Evolutionary conservation across 1,139 yeast genomes (phyloP).

Genomic region (Yamadazyma diddensiae): DNA sequence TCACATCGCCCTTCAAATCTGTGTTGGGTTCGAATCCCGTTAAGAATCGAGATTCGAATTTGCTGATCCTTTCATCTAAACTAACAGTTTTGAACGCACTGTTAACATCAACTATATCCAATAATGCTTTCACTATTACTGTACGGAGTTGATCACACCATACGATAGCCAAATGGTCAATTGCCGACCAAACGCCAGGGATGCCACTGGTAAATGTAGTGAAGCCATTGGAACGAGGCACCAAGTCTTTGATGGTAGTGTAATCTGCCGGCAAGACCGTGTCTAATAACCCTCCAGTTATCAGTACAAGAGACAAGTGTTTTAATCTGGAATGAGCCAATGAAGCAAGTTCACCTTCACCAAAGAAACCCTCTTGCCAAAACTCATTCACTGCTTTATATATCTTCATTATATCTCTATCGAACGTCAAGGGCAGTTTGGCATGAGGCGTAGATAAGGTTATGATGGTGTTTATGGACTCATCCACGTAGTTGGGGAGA

Average conservation of each 20-base stretch:
- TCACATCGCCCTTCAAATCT: not conserved
- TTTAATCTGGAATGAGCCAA: conserved; percentile 40
- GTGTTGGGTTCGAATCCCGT: conserved; percentile 10
- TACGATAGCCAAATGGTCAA: conserved; percentile 92
- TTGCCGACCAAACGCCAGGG: conserved; percentile 90
- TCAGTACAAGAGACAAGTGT: conserved; percentile 61
- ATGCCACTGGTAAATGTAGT: conserved; percentile 83
- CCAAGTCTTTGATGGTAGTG: conserved; percentile 67
- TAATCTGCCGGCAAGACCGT: conserved; percentile 90
- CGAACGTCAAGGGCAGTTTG: conserved; percentile 93
- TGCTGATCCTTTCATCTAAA: conserved; percentile 53
- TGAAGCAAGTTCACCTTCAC: conserved; percentile 16
- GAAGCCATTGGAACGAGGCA: conserved; percentile 76
- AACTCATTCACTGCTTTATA: conserved; percentile 74
- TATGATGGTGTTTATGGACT: conserved; percentile 77
- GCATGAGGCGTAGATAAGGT: conserved; percentile 94
- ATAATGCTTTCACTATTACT: conserved; percentile 55
- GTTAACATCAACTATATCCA: conserved; percentile 54
- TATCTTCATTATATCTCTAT: conserved; percentile 75
- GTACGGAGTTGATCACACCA: conserved; percentile 92
- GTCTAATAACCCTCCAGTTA: conserved; percentile 90
- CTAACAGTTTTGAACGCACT: conserved; percentile 46
- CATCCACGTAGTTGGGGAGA: conserved; percentile 67
- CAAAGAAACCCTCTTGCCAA: conserved; percentile 46
- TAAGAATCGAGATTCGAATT: conserved; percentile 49